Evolutionary conservation across 768 basidiomycete species (phyloP), one percentile per base, ranked within the genome.

Genomic region (Russula sp.): DNA sequence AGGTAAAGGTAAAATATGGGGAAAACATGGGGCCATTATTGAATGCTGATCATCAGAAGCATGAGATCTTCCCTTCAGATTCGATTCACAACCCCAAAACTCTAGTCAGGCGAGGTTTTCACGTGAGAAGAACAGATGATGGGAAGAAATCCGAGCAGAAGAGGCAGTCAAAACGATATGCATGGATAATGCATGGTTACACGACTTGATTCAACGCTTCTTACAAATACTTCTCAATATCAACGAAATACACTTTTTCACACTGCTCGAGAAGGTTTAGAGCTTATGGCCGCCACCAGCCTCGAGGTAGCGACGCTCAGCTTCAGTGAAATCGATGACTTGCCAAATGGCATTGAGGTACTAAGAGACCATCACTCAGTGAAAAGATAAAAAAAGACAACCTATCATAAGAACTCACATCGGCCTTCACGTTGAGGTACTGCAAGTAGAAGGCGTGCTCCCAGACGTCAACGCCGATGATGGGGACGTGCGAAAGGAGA

Each of bases 381-480:
- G 50, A 44, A 49, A 14, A 24, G 32, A 32, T 16, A 16, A 60
- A 20, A n/a, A 30, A 30, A 49, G 50, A 42, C 16, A 10, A 32
- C 38, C 30, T 5, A 22, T 24, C 22, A 48, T 13, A 28, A 32
- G 46, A 9, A 83, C 94, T 75, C 72, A 95, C 94, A 70, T 96
- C 90, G 63, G 77, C 85, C 83, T 96, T 96, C 74, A 93, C 92
- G 77, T 96, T 97, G 76, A 89, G 84, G 79, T 98, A 98, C 75
- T 98, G 93, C 70, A 96, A 84, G 79, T 96, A 98, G 81, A 94
- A 93, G 58, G 93, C 92, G 73, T 95, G 94, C 78, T 96, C 93
- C 94, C 94, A 96, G 73, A 95, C 86, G 69, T 95, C 94, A 70
- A 97, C 88, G 50, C 94, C 93, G 70, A 95, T 90, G 78, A 97